A percentile compares a stretch with the other conserved stretches of the same genome.
phyloP scores from a whole-genome alignment of 164 flowering plant species.

The Chloranthus sessilifolius region DNA sequence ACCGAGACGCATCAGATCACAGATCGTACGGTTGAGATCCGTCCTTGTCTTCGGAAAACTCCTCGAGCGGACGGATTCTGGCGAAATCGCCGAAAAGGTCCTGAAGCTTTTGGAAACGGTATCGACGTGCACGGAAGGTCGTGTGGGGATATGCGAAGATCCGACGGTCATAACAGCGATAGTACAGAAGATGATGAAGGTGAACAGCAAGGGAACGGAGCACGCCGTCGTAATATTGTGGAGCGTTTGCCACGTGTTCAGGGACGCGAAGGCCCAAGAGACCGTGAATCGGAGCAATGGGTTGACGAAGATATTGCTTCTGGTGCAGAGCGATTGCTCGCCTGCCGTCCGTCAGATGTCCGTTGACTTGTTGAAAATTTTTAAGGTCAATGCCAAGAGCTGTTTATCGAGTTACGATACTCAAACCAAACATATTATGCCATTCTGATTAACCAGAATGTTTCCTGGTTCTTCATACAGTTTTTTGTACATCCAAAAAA shows the following conservation, averaged over 20 bases:
- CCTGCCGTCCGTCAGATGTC: constrained; percentile 65
- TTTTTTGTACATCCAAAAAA: background rate
- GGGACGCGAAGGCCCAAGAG: constrained; percentile 55
- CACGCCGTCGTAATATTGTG: constrained; percentile 70
- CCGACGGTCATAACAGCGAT: constrained; percentile 35
- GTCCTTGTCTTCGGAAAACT: constrained; percentile 25
- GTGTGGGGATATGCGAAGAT: constrained; percentile 48
- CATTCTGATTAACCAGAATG: too few relatives aligned
- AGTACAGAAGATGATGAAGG: constrained; percentile 54
- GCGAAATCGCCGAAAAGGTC: constrained; percentile 32
- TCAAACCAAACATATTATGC: constrained; percentile 83
- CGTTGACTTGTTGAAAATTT: constrained; percentile 62
- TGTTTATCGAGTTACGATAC: constrained; percentile 69
- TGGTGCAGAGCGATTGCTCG: constrained; percentile 84
- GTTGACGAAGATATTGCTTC: constrained; percentile 65
- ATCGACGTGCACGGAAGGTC: constrained; percentile 55
- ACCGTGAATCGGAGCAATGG: constrained; percentile 58
- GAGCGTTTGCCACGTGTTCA: constrained; percentile 62
- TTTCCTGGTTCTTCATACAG: background rate
- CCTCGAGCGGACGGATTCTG: constrained; percentile 21
- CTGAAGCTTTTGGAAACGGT: constrained; percentile 53
- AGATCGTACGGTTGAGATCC: constrained; percentile 39
- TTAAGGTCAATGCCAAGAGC: constrained; percentile 47
- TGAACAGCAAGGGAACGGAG: constrained; percentile 63
- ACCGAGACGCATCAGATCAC: constrained; percentile 26